Conservation (phyloP, 257 asterid genomes). For the Solanum piurae region DNA sequence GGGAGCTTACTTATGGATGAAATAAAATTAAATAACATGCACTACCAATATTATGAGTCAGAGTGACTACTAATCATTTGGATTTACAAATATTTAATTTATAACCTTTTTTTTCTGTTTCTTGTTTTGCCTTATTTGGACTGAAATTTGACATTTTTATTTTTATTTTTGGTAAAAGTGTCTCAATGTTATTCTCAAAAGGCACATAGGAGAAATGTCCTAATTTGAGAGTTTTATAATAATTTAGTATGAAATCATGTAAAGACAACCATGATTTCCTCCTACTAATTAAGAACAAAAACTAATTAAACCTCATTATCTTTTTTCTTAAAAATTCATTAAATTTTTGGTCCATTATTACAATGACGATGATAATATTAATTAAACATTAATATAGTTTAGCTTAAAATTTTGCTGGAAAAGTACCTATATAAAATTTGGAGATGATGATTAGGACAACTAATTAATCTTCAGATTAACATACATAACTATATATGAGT, state of each 20-base stretch:
- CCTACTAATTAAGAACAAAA: slow-evolving; percentile 23
- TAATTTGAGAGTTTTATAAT: slow-evolving; percentile 8
- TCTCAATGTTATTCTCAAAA: slow-evolving; percentile 35
- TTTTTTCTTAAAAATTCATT: background rate
- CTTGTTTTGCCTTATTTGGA: background rate
- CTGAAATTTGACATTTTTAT: slow-evolving; percentile 7
- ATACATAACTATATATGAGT: background rate
- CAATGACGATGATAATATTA: slow-evolving; percentile 28
- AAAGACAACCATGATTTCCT: slow-evolving; percentile 52
- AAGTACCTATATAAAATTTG: slow-evolving; percentile 12
- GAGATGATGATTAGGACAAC: slow-evolving; percentile 31
- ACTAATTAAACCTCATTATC: background rate
- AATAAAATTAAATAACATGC: background rate
- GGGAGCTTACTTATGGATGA: background rate
- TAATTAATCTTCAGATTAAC: background rate
- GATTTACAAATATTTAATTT: background rate
- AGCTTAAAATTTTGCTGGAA: slow-evolving; percentile 1
- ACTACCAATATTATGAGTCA: background rate
- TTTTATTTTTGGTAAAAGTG: slow-evolving; percentile 19
- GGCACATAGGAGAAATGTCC: slow-evolving; percentile 20
- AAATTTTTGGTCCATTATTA: slow-evolving; percentile 21
- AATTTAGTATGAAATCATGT: slow-evolving; percentile 17
- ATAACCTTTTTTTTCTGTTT: background rate
- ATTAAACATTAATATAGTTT: background rate
- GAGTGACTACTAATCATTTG: slow-evolving; percentile 7